Base-by-base conservation (phyloP, 306 rosid species). In the Phaseolus lunatus region DNA sequence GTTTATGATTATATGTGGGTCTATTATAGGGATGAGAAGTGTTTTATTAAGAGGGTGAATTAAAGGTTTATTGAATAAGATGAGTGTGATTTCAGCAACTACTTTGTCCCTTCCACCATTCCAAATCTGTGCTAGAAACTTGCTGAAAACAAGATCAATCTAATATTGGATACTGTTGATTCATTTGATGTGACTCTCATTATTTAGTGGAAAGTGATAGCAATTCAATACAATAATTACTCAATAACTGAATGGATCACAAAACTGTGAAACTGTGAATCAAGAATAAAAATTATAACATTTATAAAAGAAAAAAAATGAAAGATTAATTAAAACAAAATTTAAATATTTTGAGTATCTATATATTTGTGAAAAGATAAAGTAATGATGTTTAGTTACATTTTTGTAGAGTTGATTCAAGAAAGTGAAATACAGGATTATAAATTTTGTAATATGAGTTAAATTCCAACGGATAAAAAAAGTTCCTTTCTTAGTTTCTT, bases 11-110 rank as follows among this genome's bases (percentile, higher is more conserved):
- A 75, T 61, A 27, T 75, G 1, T 18, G 14, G 20, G 47, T 73
- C 14, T 44, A 47, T 62, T 27, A 16, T 61, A 45, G 27, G 71
- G 59, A 24, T 59, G 57, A 44, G 59, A 74, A 73, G 58, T 59
- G 43, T 58, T 59, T 73, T 58, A 23, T 43, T 24, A 59, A 44
- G 35, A 59, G 7, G 10, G 39, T 26, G 77, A 53, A 72, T 43
- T 44, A 58, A 44, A 73, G 33, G 47, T 74, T 73, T 74, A 26
- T 74, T 27, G 15, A 27, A 75, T 29, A 45, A 44, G 59, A 61
- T 61, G 31, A 18, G 10, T 41, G 3, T 73, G 18, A 73, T 73
- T 9, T 41, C 35, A 41, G 3, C 20, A 49, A 15, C 43, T 24
- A 73, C 78, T 57, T 70, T 72, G 16, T 23, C 33, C 9, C 5